Conservation (phyloP, 176 grass and related monocot genomes). For the Avena insularis region DNA sequence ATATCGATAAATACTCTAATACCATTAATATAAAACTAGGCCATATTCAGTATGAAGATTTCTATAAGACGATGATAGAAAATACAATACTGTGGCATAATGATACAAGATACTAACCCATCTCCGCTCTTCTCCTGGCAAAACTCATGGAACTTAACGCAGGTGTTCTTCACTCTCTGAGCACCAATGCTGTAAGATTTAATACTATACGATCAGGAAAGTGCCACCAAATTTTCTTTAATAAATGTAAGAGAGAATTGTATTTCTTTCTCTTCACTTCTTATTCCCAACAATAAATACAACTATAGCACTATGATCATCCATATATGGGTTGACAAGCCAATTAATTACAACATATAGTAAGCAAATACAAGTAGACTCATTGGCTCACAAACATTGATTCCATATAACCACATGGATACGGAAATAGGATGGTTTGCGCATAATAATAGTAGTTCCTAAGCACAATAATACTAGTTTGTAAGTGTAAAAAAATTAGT, state of each 20-base stretch:
- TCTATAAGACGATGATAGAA: not conserved
- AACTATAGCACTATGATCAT: too few relatives aligned
- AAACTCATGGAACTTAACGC: conserved; percentile 48
- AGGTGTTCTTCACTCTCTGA: conserved; percentile 51
- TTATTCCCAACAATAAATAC: too few relatives aligned
- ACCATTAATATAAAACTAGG: not conserved
- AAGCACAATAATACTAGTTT: too few relatives aligned
- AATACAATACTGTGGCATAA: conserved; percentile 3
- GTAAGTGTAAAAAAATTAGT: too few relatives aligned
- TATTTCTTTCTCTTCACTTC: not conserved
- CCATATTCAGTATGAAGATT: not conserved
- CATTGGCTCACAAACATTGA: too few relatives aligned
- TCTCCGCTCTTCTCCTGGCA: conserved; percentile 55
- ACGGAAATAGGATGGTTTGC: too few relatives aligned
- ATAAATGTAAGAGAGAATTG: not conserved
- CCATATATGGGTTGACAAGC: too few relatives aligned
- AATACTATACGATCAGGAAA: conserved; percentile 33
- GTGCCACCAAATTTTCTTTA: not conserved
- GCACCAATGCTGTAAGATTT: conserved; percentile 63
- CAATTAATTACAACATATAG: too few relatives aligned
- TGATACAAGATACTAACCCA: conserved; percentile 48
- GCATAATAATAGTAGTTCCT: too few relatives aligned
- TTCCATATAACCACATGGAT: too few relatives aligned
- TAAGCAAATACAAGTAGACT: too few relatives aligned
- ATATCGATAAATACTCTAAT: not conserved